Conservation (phyloP, 192 early-diverging fungal species). For the Anaeromyces robustus region DNA sequence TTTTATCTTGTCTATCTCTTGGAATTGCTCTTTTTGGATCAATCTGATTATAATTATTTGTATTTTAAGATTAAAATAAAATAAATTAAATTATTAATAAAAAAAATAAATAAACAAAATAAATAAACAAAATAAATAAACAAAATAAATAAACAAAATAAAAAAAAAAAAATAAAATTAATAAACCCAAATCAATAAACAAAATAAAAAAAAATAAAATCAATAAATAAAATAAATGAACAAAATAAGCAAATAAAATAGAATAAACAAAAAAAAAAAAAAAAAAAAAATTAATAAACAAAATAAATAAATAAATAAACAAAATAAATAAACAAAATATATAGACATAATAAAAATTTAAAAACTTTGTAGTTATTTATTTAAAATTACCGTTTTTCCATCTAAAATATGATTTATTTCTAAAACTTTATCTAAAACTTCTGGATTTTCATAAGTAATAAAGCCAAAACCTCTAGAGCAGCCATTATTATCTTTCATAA, state of each 20-base stretch:
- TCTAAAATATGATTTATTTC: conserved; percentile 52
- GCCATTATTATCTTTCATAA: conserved; percentile 58
- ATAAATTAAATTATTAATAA: no score
- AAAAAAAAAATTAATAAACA: not conserved
- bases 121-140: no score
- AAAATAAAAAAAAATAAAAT: not conserved
- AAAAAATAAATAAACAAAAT: no score
- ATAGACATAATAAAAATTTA: no score
- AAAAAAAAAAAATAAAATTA: no score
- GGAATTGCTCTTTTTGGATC: conserved; percentile 59
- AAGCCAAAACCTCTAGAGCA: conserved; percentile 67
- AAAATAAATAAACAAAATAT: no score
- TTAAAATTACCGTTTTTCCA: conserved; percentile 54
- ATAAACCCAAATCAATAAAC: not conserved
- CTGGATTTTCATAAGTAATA: conserved; percentile 50
- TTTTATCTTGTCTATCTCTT: conserved; percentile 58
- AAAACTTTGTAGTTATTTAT: no score
- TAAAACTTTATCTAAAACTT: conserved; percentile 47
- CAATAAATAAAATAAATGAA: no score
- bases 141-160: not conserved
- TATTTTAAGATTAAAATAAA: no score
- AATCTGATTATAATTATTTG: conserved; percentile 20
- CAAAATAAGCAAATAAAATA: no score
- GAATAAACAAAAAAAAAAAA: not conserved
- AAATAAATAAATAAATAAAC: no score